Percentiles rank a stretch among this genome's conserved stretches.
Conservation (phyloP, 257 asterid species). For the Buddleja alternifolia region DNA sequence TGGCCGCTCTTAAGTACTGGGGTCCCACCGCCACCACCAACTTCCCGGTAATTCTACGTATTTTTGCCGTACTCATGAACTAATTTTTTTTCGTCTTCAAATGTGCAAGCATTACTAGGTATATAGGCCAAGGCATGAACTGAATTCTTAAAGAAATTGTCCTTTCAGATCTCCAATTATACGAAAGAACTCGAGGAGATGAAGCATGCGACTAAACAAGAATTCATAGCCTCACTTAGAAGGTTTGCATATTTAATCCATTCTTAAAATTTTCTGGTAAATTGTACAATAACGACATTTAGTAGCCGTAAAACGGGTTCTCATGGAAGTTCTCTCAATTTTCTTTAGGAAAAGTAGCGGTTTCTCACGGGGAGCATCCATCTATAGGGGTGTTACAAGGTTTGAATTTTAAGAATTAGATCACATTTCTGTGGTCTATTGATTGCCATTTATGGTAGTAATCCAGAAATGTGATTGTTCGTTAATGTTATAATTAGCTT, state of each 20-base stretch:
- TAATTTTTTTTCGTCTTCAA: not conserved
- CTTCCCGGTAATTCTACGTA: constrained; percentile 59
- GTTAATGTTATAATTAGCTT: not conserved
- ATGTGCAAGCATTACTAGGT: constrained; percentile 19
- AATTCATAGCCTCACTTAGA: constrained; percentile 88
- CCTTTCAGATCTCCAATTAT: constrained; percentile 63
- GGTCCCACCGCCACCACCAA: constrained; percentile 93
- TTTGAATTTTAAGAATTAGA: constrained; percentile 16
- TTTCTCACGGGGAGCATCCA: constrained; percentile 90
- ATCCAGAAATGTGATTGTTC: not conserved
- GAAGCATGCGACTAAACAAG: constrained; percentile 80
- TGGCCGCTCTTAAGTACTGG: constrained; percentile 96
- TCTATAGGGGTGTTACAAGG: constrained; percentile 94
- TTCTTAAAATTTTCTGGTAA: not conserved
- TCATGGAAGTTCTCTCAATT: not conserved
- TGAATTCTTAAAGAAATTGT: constrained; percentile 3
- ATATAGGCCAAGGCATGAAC: not conserved
- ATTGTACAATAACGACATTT: too few species aligned
- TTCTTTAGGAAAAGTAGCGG: constrained; percentile 82
- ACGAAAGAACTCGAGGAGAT: constrained; percentile 79
- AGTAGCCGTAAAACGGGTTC: not conserved
- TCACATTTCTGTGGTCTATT: too few species aligned
- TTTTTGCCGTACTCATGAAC: not conserved
- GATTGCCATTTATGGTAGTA: too few species aligned
- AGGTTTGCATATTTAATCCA: constrained; percentile 41